phyloP scores from a whole-genome alignment of 2,329 filamentous ascomycete species.

The Aspergillus neotritici region DNA sequence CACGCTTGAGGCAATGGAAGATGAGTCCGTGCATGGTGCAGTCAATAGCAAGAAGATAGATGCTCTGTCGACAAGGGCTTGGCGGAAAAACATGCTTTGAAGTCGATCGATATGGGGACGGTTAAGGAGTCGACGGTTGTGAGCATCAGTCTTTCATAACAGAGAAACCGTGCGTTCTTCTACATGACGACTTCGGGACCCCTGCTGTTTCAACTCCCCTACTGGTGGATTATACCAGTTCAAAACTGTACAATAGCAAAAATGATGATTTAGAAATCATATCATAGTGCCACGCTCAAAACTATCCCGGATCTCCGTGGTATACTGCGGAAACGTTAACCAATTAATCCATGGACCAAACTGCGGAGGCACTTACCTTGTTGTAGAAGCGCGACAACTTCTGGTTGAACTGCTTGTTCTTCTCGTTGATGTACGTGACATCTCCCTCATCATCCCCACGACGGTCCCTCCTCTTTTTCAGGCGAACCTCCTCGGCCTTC shows the following conservation, averaged over 20 bases:
- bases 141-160: too few species aligned
- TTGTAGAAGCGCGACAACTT: slow-evolving; percentile 95
- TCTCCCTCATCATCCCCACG: slow-evolving; percentile 80
- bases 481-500: slow-evolving; percentile 77
- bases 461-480: slow-evolving; percentile 81
- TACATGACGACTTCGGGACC: not conserved
- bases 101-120: not conserved
- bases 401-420: slow-evolving; percentile 99
- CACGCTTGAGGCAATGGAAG: slow-evolving; percentile 76
- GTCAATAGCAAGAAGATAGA: slow-evolving; percentile 78
- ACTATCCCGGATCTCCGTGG: slow-evolving; percentile 89
- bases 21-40: slow-evolving; percentile 65
- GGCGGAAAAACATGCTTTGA: slow-evolving; percentile 87
- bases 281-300: slow-evolving; percentile 98
- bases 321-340: slow-evolving; percentile 56
- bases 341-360: not conserved
- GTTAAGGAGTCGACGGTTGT: too few species aligned
- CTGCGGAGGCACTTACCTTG: slow-evolving; percentile 51
- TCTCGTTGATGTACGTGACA: slow-evolving; percentile 98
- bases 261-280: slow-evolving; percentile 41
- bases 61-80: slow-evolving; percentile 69
- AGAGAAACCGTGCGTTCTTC: too few species aligned
- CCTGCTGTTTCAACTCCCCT: slow-evolving; percentile 3
- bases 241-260: slow-evolving; percentile 13
- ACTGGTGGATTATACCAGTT: slow-evolving; percentile 14